A percentile compares a stretch with the other conserved stretches of the same genome.
phyloP scores from a whole-genome alignment of 2,329 filamentous ascomycete genomes.

The Aspergillus texensis region DNA sequence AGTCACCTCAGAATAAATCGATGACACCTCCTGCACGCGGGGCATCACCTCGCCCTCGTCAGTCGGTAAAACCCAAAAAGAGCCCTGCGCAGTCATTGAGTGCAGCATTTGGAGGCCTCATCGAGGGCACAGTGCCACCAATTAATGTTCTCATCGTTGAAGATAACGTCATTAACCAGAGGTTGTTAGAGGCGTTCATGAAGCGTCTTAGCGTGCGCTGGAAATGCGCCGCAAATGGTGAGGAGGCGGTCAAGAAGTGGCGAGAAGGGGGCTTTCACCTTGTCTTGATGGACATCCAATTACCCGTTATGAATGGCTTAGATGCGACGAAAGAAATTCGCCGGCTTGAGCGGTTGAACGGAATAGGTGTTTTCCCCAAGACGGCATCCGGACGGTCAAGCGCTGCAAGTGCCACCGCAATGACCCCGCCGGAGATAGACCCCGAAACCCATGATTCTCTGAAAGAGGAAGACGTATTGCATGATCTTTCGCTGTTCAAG shows the following conservation, averaged over 20 bases:
- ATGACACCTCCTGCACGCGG: slow-evolving; percentile 43
- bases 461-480: slow-evolving; percentile 40
- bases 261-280: slow-evolving; percentile 88
- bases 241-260: slow-evolving; percentile 93
- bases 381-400: slow-evolving; percentile 59
- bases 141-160: slow-evolving; percentile 98
- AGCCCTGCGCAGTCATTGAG: slow-evolving; percentile 33
- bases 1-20: slow-evolving; percentile 39
- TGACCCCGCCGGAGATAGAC: slow-evolving; percentile 22
- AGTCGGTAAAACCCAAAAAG: slow-evolving; percentile 37
- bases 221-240: slow-evolving; percentile 95
- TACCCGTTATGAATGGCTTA: slow-evolving; percentile 93
- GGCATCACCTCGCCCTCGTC: slow-evolving; percentile 51
- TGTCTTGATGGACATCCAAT: slow-evolving; percentile 97
- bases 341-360: slow-evolving; percentile 83
- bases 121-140: slow-evolving; percentile 84
- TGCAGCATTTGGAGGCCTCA: slow-evolving; percentile 60
- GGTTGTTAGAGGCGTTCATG: slow-evolving; percentile 91
- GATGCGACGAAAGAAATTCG: slow-evolving; percentile 95
- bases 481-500: slow-evolving; percentile 69
- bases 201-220: slow-evolving; percentile 93
- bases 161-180: slow-evolving; percentile 97
- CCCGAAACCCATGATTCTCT: slow-evolving; percentile 27
- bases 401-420: slow-evolving; percentile 30
- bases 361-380: slow-evolving; percentile 87